Base-by-base conservation (phyloP, 176 grass and related monocot species). In the Carex myosuroides region DNA sequence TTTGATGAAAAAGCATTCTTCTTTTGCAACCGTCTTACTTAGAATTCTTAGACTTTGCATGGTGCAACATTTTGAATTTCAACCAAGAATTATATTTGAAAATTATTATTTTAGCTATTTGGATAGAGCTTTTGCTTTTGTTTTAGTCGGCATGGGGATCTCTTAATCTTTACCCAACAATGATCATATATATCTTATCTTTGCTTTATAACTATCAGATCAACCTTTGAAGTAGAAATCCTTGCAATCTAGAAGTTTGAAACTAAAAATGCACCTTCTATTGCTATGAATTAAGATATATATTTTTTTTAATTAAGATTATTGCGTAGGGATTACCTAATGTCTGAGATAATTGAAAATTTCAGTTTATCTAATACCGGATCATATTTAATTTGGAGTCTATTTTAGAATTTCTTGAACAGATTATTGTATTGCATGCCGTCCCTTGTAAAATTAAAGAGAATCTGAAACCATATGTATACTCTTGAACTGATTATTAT, bases 61-160 rank as follows among this genome's bases (percentile, higher is more conserved):
- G 73, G 73, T 77, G 73, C 24, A 77, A 56, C 50, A 55, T 53
- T 76, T 50, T 73, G 70, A 73, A 73, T 73, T 50, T 52, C 11
- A 50, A 73, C 70, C 70, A 52, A 73, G 12, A 30, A 56, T 30
- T 55, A 29, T 30, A 8, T 17, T 55, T 55, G 13, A 54, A 7
- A 75, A 29, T 30, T 29, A 54, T 2, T 8, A 50, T 29, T 76
- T 76, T 55, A 30, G 13, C 29, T 10, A 12, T 30, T 29, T 56
- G 22, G 73, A 77, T 77, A 56, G 13, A 33, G 24, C 50, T 56
- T 77, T 77, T 53, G 6, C 46, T 54, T 77, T 77, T 56, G 48
- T 39, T 76, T 77, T 1, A 13, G 21, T 55, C 72, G 22, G 22
- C 72, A 76, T 76, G 46, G 48, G 14, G 73, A 77, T 56, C 73